Percentiles rank a stretch among this genome's conserved stretches.
Conservation (phyloP, 1,284 basidiomycete genomes). For the Apiotrichum sp. region DNA sequence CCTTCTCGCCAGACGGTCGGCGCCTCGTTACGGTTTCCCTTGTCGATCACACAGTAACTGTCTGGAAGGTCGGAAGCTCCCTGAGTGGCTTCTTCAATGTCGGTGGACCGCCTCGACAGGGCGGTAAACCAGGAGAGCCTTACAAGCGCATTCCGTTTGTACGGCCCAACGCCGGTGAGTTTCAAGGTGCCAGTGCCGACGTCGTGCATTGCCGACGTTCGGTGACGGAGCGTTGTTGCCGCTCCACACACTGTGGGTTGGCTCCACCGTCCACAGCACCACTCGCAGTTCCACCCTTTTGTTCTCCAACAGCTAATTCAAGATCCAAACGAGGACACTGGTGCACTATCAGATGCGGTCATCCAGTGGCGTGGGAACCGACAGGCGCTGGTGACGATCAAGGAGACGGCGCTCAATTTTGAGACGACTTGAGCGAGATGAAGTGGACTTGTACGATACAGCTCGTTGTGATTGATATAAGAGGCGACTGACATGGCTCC, state of each 20-base stretch:
- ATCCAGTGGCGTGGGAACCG: conserved; percentile 80
- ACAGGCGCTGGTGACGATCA: conserved; percentile 71
- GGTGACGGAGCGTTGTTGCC: too few species aligned
- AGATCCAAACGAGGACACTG: conserved; percentile 49
- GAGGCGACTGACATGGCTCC: too few species aligned
- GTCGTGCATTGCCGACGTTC: too few species aligned
- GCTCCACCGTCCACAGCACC: too few species aligned
- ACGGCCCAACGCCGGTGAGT: conserved; percentile 50
- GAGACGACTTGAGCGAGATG: conserved; percentile 51
- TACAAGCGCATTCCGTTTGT: conserved; percentile 74
- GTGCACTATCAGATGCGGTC: conserved; percentile 63
- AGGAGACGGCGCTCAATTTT: conserved; percentile 74
- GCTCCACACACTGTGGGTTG: too few species aligned
- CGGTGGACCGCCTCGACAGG: conserved; percentile 86
- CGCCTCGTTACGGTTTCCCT: conserved; percentile 81
- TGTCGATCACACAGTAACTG: conserved; percentile 70
- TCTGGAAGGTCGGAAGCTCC: conserved; percentile 85
- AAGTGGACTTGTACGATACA: too few species aligned
- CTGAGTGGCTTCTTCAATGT: conserved; percentile 84
- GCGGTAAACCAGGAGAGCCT: conserved; percentile 65
- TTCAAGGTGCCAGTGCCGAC: too few species aligned
- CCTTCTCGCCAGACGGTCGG: conserved; percentile 87
- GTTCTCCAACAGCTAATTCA: background rate
- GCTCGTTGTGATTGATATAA: too few species aligned
- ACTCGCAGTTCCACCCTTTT: too few species aligned